Evolutionary conservation across 805 yeast genomes (phyloP).

Genomic region (Pachysolen tannophilus): DNA sequence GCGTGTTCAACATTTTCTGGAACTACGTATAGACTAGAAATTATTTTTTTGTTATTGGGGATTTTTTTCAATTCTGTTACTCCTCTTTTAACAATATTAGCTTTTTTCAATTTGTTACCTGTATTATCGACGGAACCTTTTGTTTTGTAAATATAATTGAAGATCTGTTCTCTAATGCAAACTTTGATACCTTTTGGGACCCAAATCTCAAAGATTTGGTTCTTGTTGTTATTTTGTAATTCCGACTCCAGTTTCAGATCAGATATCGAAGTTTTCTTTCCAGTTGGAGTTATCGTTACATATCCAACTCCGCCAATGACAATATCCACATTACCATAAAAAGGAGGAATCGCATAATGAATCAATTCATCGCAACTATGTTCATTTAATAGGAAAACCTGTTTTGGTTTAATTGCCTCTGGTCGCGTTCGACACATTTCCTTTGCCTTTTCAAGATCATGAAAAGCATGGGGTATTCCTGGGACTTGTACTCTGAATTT

Average conservation of each 20-base stretch:
- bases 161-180: constrained; percentile 33
- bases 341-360: constrained; percentile 60
- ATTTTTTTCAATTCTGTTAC: constrained; percentile 8
- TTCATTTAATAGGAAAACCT: constrained; percentile 13
- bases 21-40: constrained; percentile 16
- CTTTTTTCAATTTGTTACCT: constrained; percentile 12
- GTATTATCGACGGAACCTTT: constrained; percentile 11
- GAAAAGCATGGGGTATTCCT: constrained; percentile 28
- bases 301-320: constrained; percentile 62
- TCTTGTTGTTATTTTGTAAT: constrained; percentile 20
- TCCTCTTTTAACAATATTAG: constrained; percentile 10
- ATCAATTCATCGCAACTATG: constrained; percentile 24
- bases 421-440: constrained; percentile 17
- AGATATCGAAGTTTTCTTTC: constrained; percentile 17
- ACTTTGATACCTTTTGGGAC: constrained; percentile 50
- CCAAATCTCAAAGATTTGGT: constrained; percentile 37
- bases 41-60: constrained; percentile 14
- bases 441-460: constrained; percentile 23
- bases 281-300: constrained; percentile 53
- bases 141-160: constrained; percentile 18
- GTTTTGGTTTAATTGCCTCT: constrained; percentile 15
- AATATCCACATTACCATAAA: constrained; percentile 56
- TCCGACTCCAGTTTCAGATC: too few species aligned
- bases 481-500: constrained; percentile 39
- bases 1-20: constrained; percentile 8